Base-by-base conservation (phyloP, 805 yeast genomes). In the Sugiyamaella mastotermitis region DNA sequence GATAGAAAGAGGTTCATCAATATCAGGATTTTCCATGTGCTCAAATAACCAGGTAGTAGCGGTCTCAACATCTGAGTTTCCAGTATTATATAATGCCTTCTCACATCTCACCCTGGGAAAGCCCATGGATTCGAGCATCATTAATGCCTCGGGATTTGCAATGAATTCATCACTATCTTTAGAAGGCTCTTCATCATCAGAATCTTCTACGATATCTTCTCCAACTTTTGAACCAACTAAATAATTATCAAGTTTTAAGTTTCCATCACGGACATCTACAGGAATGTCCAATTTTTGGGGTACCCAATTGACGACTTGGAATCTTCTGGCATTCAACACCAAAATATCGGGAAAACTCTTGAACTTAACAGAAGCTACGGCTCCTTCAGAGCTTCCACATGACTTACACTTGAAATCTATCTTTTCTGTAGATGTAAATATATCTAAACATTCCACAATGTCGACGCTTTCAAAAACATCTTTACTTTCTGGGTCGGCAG, bases 31-130 rank as follows among this genome's bases (percentile, higher is more conserved):
- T 17, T 88, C 97, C 80, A 86, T 76, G 53, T 88, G 95, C 15
- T 72, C 82, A 53, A 92, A 80, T 4, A 92, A 56, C 95, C 97
- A 85, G 50, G 85, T 83, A 83, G 83, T 78, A 0, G 97, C 95
- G 4, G 69, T 69, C 46, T 90, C 97, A 1, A 62, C 50, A 31
- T 59, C 64, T 0, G 58, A 47, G 50, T 87, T 87, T 0, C 86
- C 90, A 0, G 95, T 85, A 15, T 73, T 62, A 49, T 68, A 80
- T 24, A 90, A 64, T 0, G 90, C 95, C 49, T 78, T 74, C 21
- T 66, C 65, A 30, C 80, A 68, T 34, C 90, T 70, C 16, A 71
- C 68, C 36, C 74, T 74, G 1, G 87, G 73, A 56, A 92, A 90
- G n/a, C 98, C 98, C 96, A 88, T 92, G 14, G 74, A 76, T 34